phyloP scores from a whole-genome alignment of 2,329 filamentous ascomycete genomes.

The Monosporascus sp. region DNA sequence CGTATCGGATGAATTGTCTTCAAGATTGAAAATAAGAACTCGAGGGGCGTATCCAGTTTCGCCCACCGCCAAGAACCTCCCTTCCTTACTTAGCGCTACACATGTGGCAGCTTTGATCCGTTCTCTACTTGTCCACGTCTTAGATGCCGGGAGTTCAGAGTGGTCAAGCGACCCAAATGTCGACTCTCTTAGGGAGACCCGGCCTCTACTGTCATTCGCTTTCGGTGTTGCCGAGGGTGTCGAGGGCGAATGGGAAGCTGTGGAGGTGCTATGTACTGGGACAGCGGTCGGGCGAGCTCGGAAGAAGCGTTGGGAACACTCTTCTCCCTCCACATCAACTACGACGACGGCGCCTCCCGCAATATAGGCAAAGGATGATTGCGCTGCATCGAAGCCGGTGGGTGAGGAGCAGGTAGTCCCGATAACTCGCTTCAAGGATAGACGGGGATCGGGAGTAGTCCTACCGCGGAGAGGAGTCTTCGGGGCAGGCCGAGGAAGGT shows the following conservation, averaged over 20 bases:
- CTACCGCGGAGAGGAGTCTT: slow-evolving; percentile 55
- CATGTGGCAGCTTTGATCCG: slow-evolving; percentile 93
- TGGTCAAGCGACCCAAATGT: slow-evolving; percentile 42
- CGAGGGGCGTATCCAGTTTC: slow-evolving; percentile 93
- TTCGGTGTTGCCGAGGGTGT: slow-evolving; percentile 53
- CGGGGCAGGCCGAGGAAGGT: slow-evolving; percentile 51
- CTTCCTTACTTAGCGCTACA: slow-evolving; percentile 81
- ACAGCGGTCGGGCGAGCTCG: slow-evolving; percentile 75
- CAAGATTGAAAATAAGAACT: slow-evolving; percentile 82
- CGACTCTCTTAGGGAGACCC: slow-evolving; percentile 48
- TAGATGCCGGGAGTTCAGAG: slow-evolving; percentile 60
- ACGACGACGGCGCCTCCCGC: slow-evolving; percentile 93
- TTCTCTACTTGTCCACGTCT: slow-evolving; percentile 83
- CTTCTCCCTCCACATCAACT: slow-evolving; percentile 67
- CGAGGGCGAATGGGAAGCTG: slow-evolving; percentile 45
- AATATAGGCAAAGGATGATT: slow-evolving; percentile 79
- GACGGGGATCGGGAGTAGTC: slow-evolving; percentile 45
- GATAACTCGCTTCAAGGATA: slow-evolving; percentile 79
- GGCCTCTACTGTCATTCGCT: slow-evolving; percentile 58
- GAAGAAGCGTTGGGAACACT: slow-evolving; percentile 78
- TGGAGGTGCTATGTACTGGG: slow-evolving; percentile 54
- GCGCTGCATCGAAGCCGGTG: slow-evolving; percentile 78
- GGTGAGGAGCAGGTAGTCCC: slow-evolving; percentile 83
- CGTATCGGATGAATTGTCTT: slow-evolving; percentile 72
- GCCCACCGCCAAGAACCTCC: slow-evolving; percentile 81